Evolutionary conservation across 2,329 filamentous ascomycete species (phyloP).

Genomic region (Trichoderma arundinaceum): DNA sequence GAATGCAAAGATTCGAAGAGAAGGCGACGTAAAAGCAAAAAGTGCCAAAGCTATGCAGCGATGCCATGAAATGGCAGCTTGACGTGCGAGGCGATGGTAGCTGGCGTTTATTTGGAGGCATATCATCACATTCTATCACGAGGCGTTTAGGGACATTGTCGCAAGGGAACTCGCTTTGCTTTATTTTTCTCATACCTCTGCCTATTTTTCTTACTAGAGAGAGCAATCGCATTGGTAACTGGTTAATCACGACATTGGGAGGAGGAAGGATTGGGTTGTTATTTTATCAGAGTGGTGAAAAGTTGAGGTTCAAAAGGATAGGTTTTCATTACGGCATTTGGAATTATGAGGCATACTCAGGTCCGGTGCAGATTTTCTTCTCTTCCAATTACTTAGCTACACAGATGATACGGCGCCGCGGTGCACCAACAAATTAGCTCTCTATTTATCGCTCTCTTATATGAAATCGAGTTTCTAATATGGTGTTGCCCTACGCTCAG

Average conservation of each 20-base stretch:
- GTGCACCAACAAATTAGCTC: neutral
- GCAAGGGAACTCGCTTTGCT: neutral
- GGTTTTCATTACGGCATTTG: neutral
- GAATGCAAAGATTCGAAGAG: neutral
- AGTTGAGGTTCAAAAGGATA: neutral
- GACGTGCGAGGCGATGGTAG: neutral
- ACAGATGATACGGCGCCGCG: neutral
- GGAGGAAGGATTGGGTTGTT: neutral
- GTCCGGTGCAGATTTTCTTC: neutral
- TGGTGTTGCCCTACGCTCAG: neutral
- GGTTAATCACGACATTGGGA: neutral
- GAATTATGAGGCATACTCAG: neutral
- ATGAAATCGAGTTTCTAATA: neutral
- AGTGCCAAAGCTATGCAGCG: too few species aligned
- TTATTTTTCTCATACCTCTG: neutral
- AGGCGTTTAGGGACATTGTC: neutral
- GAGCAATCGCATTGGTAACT: neutral
- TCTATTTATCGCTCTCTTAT: neutral
- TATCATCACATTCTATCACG: neutral
- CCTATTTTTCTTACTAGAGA: neutral
- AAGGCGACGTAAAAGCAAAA: neutral
- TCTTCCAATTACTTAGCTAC: neutral
- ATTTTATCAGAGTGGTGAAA: neutral
- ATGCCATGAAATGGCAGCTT: neutral
- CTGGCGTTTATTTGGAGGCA: neutral